Evolutionary conservation across 73 alveolate species (phyloP), one percentile per base, ranked within the genome.

Genomic region (Tetrahymena malaccensis): DNA sequence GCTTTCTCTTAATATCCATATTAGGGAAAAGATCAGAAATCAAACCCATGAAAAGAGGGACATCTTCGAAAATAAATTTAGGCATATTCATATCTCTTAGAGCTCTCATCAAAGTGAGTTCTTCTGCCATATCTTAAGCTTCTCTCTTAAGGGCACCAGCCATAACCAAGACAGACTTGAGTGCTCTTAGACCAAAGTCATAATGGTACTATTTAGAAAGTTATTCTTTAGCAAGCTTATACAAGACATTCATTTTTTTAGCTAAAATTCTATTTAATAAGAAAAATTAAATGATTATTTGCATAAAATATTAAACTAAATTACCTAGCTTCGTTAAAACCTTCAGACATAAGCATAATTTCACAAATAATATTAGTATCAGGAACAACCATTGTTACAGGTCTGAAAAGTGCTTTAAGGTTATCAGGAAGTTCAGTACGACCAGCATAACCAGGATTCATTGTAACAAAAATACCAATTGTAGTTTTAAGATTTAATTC

Each of bases 401-500:
- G 99, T 94, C 99, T 98, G 97, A 95, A 95, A 94, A 99, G 97
- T 35, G 99, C 99, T 96, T 99, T 99, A 94, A 99, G 96, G 98
- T 99, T 99, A 97, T 99, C 99, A 5, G 99, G 99, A 84, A 99
- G 98, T 96, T 99, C 99, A 0, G 99, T 98, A 96, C 99, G 97
- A 85, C 99, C 99, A 58, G 99, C 99, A 97, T 99, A 99, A 43
- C 99, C 99, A 22, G 99, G 99, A 94, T 99, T 99, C 99, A 99
- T 99, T 38, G 99, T 99, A 85, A 99, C 98, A 96, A 98, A 98
- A 83, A 97, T 98, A 95, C 99, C 99, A 31, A 99, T 98, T 35
- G 99, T 99, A 43, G 99, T 99, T 84, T 98, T 97, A 55, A 98
- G 98, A 55, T 97, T 96, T 58, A 99, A 98, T 94, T 99, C 99